Base-by-base conservation (phyloP, 2,329 filamentous ascomycete species). In the Thelonectria discophora region DNA sequence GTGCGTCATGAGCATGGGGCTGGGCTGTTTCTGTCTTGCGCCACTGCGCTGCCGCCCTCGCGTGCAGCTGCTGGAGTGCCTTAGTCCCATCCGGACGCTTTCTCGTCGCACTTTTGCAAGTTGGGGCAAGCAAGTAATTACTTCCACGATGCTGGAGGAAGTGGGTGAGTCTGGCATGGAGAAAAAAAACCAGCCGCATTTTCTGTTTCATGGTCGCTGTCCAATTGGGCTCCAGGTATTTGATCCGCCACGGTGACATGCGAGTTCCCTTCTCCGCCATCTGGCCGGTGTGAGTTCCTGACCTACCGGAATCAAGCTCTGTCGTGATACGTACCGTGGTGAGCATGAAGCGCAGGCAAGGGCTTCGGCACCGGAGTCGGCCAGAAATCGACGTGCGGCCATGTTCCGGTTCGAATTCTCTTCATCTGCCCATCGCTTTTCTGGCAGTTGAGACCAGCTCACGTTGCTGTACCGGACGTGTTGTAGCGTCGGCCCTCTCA, bases 141-240 rank as follows among this genome's bases (percentile, higher is more conserved):
- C 27, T 30, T 30, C 27, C 27, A 30, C 5, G 5, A 8, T 30
- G 8, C 27, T 30, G 42, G 46, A 47, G 60, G 42, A 58, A 47
- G 3, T 60, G 51, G 55, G 51, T 42, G 47, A 49, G 34, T 58
- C 66, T 63, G 56, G 55, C 50, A 56, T 55, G 61, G 50, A 48
- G 55, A 45, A 64, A 48, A 56, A 54, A 58, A 52, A 58, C 18
- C 55, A 48, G 55, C 11, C 49, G 56, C 49, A 45, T 24, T 52
- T 18, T 45, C 49, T 62, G 30, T 53, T 56, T 34, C 40, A 21
- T 40, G 30, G 45, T 34, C 58, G 62, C 55, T 54, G 60, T 52
- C 64, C 52, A 69, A 69, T 65, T 64, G 60, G 65, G 49, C 48
- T 55, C 24, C 37, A 27, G n/a, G 20, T n/a, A 42, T 57, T 55